A percentile compares a stretch with the other conserved stretches of the same genome.
Evolutionary conservation across 352 stramenopile species (phyloP).

Genomic region (Phytophthora fragariae): DNA sequence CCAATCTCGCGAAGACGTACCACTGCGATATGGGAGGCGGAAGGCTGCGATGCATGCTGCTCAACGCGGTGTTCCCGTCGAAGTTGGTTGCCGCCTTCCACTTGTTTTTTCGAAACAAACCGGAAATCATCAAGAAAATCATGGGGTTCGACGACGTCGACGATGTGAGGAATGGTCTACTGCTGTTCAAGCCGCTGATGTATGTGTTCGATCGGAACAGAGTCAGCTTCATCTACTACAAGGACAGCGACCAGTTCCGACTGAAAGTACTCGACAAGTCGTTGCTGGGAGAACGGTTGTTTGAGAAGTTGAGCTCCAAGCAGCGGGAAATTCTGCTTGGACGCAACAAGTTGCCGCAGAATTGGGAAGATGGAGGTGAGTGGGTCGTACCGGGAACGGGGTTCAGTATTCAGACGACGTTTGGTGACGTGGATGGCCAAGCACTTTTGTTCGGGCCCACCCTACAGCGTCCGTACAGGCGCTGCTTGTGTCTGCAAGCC

Average conservation of each 20-base stretch:
- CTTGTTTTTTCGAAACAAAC: slow-evolving; percentile 27
- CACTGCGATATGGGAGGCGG: slow-evolving; percentile 16
- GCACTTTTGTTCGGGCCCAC: background rate
- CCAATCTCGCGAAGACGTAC: slow-evolving; percentile 17
- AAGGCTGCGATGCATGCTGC: slow-evolving; percentile 30
- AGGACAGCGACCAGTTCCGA: slow-evolving; percentile 11
- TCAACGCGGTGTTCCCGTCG: slow-evolving; percentile 22
- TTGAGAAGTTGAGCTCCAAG: slow-evolving; percentile 2
- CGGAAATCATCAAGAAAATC: slow-evolving; percentile 1
- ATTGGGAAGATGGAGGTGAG: background rate
- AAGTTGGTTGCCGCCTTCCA: slow-evolving; percentile 26
- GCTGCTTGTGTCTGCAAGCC: slow-evolving; percentile 20
- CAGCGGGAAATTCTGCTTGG: slow-evolving; percentile 20
- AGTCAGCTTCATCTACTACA: slow-evolving; percentile 33
- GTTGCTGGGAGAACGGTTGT: slow-evolving; percentile 19
- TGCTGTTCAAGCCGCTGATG: slow-evolving; percentile 36
- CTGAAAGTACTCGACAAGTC: slow-evolving; percentile 26
- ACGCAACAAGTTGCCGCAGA: background rate
- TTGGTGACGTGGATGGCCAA: background rate
- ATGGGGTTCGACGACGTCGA: slow-evolving; percentile 26
- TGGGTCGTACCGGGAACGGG: background rate
- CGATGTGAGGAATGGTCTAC: slow-evolving; percentile 36
- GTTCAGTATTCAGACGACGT: background rate
- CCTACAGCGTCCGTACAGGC: background rate
- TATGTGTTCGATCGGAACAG: slow-evolving; percentile 19